Conservation (phyloP, 129 eudicot genomes). For the Chrysanthemum makinoi region DNA sequence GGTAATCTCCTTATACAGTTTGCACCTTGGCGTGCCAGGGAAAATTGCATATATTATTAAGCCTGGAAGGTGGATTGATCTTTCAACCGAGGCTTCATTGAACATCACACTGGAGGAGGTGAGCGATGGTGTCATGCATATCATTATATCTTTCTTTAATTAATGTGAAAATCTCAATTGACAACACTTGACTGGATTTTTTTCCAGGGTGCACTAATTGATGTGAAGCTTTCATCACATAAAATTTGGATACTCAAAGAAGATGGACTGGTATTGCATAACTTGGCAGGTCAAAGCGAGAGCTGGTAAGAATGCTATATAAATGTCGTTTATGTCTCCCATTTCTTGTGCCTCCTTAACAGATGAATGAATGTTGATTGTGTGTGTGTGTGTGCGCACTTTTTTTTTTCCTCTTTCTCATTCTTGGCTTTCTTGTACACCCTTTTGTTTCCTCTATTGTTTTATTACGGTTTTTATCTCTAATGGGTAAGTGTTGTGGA, state of each 20-base stretch:
- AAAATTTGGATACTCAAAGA: slow-evolving; percentile 78
- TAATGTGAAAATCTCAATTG: neutral
- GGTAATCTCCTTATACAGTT: slow-evolving; percentile 45
- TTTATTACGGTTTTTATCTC: too few relatives aligned
- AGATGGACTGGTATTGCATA: slow-evolving; percentile 57
- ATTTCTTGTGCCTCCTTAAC: too few relatives aligned
- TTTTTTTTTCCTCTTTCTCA: too few relatives aligned
- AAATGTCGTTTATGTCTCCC: neutral
- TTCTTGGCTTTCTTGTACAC: too few relatives aligned
- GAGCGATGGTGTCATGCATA: slow-evolving; percentile 14
- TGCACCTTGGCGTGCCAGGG: slow-evolving; percentile 54
- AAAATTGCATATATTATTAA: slow-evolving; percentile 44
- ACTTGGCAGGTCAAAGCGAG: slow-evolving; percentile 30
- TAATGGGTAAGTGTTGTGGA: too few relatives aligned
- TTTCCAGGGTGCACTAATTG: slow-evolving; percentile 56
- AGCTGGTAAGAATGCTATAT: slow-evolving; percentile 42
- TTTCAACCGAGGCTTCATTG: neutral
- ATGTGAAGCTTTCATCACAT: slow-evolving; percentile 63
- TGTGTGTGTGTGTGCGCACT: too few relatives aligned
- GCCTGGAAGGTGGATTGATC: slow-evolving; percentile 27
- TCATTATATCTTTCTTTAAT: slow-evolving; percentile 5
- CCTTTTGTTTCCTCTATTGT: too few relatives aligned
- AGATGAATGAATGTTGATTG: too few relatives aligned
- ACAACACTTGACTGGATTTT: slow-evolving; percentile 12
- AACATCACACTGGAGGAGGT: slow-evolving; percentile 67